Base-by-base conservation (phyloP, 192 early-diverging fungal species). In the Chytriomyces confervae region DNA sequence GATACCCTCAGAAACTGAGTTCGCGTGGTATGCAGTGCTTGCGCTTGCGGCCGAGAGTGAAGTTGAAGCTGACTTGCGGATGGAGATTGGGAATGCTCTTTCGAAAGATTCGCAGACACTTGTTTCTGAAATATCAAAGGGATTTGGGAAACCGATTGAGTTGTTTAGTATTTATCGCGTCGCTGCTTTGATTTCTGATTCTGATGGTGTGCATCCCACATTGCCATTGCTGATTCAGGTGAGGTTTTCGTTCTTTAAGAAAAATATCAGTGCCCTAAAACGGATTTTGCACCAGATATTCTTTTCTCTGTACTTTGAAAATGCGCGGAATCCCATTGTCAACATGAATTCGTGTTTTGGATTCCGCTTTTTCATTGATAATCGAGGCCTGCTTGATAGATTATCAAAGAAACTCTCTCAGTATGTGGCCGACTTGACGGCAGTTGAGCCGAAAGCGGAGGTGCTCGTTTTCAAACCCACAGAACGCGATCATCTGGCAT, bases 291-390 rank as follows among this genome's bases (percentile, higher is more conserved):
- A 13, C 43, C 66, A 84, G 75, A 43, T 63, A 13, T 84, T 84
- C 69, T 81, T 81, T 62, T 46, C 77, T 11, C 50, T 84, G 5
- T 84, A 82, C 69, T 84, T 84, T 81, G 83, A 84, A 61, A 72
- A 72, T 9, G 49, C 66, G 16, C 13, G 7, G 5, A 69, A 50
- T 63, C 71, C 67, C 6, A 36, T 64, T 1, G 48, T 75, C 23
- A 20, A 20, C 13, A 80, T 69, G 36, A 73, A 73, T 57, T 24
- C 61, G 16, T 50, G 64, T n/a, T 83, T 76, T 75, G 82, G 82
- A 27, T 77, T 77, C 50, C 63, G 76, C 7, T 83, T 81, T 61
- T 75, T 80, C 16, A 50, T 68, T 8, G 72, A 80, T 18, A 63
- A 50, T 11, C 57, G 72, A 64, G 57, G 57, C 9, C 13, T 65